Evolutionary conservation across 768 basidiomycete species (phyloP), one percentile per base, ranked within the genome.

Genomic region (Mrakia hoshinonis): DNA sequence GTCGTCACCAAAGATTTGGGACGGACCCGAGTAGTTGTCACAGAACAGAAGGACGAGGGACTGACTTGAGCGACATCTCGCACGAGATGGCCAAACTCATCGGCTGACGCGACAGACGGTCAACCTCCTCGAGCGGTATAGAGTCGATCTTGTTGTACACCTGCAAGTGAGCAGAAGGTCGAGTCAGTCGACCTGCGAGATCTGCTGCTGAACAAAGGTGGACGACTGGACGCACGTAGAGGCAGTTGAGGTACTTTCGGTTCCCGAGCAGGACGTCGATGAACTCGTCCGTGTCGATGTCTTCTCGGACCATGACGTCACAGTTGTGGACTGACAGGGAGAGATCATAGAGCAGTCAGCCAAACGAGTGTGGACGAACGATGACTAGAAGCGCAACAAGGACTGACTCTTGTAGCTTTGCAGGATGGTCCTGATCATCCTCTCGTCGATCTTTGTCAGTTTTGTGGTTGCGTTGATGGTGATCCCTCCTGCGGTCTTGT

Each of bases 241-340:
- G 84, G 79, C 92, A 95, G 22, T 91, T 92, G 2, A 96, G 85
- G 76, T 98, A 98, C 84, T 97, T 97, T 90, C 90, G 90, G 64
- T 65, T 76, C 87, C 92, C 96, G 65, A 99, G 90, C 29, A 99
- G 83, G n/a, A 97, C 91, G 78, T 99, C 96, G 74, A 99, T 95
- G 77, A 99, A 96, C 34, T 73, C 60, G 26, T 73, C 72, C 26
- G 47, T 60, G 51, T 73, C 72, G 76, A 96, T 93, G 81, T 99
- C 95, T 83, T 99, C 94, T 77, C 96, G 85, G 76, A 99, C 92
- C 92, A 98, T 95, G 11, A 98, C 89, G 80, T 99, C 95, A 77
- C 92, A 95, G 76, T 80, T 82, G 76, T 81, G 81, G 61, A 82
- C 80, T 79, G n/a, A 0, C 13, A 20, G 24, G 49, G n/a, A 26